phyloP scores from a whole-genome alignment of 1,139 yeast species.

The Saccharomyces uvarum region DNA sequence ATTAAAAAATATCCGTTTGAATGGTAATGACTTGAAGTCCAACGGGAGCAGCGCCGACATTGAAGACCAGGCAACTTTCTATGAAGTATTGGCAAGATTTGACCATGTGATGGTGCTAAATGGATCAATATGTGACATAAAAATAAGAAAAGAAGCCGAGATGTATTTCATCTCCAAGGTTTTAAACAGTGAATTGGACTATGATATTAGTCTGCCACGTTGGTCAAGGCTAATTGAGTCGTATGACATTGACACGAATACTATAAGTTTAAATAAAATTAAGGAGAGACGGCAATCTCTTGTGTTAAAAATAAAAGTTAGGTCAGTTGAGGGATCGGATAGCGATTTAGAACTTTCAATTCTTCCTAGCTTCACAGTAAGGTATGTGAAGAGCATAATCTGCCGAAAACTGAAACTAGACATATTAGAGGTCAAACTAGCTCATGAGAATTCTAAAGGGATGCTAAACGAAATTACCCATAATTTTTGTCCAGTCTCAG shows the following conservation, averaged over 20 bases:
- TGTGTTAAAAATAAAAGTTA: neutral
- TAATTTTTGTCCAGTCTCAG: constrained; percentile 20
- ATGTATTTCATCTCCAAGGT: constrained; percentile 55
- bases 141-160: constrained; percentile 58
- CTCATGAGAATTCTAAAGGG: constrained; percentile 7
- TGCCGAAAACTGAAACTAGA: constrained; percentile 7
- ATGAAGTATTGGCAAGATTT: constrained; percentile 45
- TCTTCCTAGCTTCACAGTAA: constrained; percentile 14
- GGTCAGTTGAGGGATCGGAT: constrained; percentile 5
- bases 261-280: neutral
- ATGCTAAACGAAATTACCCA: constrained; percentile 11
- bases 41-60: constrained; percentile 45
- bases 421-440: constrained; percentile 10
- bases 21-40: constrained; percentile 29
- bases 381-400: constrained; percentile 21
- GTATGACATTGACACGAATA: constrained; percentile 9
- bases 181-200: constrained; percentile 29
- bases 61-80: constrained; percentile 6
- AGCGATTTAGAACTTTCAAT: constrained; percentile 5
- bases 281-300: neutral
- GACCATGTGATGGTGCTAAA: constrained; percentile 40
- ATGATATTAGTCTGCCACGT: constrained; percentile 19
- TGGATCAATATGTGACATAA: constrained; percentile 43
- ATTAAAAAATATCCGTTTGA: neutral
- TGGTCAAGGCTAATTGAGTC: constrained; percentile 16